Base-by-base conservation (phyloP, 1,284 basidiomycete species). In the Retiboletus flavoniger region DNA sequence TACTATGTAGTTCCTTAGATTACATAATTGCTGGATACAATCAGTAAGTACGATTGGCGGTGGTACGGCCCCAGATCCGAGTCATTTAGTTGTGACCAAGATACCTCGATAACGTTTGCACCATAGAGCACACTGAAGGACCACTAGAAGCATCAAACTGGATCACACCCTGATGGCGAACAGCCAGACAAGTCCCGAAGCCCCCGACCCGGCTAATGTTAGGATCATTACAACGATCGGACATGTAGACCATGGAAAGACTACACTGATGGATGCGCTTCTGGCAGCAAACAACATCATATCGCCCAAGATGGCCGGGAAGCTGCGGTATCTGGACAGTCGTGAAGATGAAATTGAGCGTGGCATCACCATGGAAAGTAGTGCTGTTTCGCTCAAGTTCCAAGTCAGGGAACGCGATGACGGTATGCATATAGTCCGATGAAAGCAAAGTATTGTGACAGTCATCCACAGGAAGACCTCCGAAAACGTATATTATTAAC, bases 281-380 rank as follows among this genome's bases (percentile, higher is more conserved):
- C 83, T 99, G 16, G 96, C 96, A 3, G 93, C 96, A 29, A 99
- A 99, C 75, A 96, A 95, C 66, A 98, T 99, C 70, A 98, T 99
- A 66, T 98, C 95, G 1, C 76, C 88, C 4, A 79, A 93, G 43
- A 91, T 98, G 85, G 97, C 95, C 0, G 97, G 97, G 21, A 98
- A 98, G 72, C 86, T 99, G 69, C 81, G 97, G 53, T 99, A 97
- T 72, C 78, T 99, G 46, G 97, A 99, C 71, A 94, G 91, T 55
- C 80, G 97, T 61, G 95, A 97, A 69, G 97, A 99, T 66, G 97
- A 99, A 70, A 96, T 99, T 69, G 89, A 98, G 73, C 78, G 97
- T 47, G 97, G 97, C 1, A 99, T 99, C 60, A 99, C 97, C 0
- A 99, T 99, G 96, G 95, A 99, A 74, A 93, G 91, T 60, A 95